phyloP scores from a whole-genome alignment of 192 early-diverging fungal genomes.

The Podila horticola region DNA sequence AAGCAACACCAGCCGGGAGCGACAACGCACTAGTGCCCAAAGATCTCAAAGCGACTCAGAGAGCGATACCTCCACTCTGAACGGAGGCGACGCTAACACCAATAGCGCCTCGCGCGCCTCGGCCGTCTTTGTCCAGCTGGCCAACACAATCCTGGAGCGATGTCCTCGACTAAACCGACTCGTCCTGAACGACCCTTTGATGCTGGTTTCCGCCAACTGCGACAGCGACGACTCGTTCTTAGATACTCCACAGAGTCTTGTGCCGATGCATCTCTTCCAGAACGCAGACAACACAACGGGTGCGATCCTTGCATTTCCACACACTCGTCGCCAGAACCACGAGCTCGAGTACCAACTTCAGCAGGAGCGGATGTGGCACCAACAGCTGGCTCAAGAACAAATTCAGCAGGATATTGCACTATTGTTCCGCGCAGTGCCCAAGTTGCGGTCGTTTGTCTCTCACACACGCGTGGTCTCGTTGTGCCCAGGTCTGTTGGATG shows the following conservation, averaged over 20 bases:
- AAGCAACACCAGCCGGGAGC: background rate
- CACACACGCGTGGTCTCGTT: constrained; percentile 7
- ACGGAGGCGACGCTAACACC: constrained; percentile 7
- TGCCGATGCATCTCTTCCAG: no score
- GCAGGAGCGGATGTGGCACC: no score
- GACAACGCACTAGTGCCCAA: background rate
- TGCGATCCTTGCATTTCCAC: no score
- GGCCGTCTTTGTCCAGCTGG: constrained; percentile 14
- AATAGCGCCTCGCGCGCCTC: background rate
- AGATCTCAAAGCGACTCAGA: background rate
- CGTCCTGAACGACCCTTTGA: constrained; percentile 23
- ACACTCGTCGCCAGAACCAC: no score
- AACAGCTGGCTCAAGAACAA: no score
- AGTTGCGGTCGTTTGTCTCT: constrained; percentile 10
- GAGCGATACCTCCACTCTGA: background rate
- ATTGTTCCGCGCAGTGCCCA: no score
- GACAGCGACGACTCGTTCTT: no score
- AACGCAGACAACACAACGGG: no score
- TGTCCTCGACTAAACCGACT: constrained; percentile 19
- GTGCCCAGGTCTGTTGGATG: constrained; percentile 21
- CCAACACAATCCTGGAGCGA: constrained; percentile 15
- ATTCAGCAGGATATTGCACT: no score
- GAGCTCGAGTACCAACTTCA: no score
- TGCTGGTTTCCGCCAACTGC: background rate
- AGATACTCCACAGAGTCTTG: no score